Evolutionary conservation across 164 flowering plant species (phyloP).

Genomic region (Saururus chinensis): DNA sequence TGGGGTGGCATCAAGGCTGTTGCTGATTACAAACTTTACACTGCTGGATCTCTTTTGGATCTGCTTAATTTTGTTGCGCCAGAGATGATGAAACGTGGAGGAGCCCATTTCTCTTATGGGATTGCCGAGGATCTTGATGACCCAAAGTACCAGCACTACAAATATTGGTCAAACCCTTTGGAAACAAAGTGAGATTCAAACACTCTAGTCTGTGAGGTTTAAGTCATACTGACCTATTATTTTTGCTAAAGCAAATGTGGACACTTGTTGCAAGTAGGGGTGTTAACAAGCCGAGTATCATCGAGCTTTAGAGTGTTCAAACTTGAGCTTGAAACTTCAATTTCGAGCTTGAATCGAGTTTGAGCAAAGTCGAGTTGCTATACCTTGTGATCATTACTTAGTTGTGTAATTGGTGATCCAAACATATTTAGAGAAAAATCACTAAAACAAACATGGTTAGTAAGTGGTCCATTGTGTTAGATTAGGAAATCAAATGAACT

Average conservation of each 20-base stretch:
- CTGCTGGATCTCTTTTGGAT: constrained; percentile 55
- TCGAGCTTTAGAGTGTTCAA: too few species aligned
- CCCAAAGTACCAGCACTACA: constrained; percentile 62
- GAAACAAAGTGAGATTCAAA: constrained; percentile 62
- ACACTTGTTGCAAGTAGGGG: neutral
- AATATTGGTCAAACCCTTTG: constrained; percentile 87
- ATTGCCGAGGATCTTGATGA: constrained; percentile 81
- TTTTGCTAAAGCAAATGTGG: neutral
- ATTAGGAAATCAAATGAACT: too few species aligned
- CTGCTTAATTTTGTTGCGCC: constrained; percentile 76
- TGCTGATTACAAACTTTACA: constrained; percentile 67
- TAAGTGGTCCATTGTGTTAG: too few species aligned
- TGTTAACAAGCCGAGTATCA: too few species aligned
- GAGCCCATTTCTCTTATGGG: constrained; percentile 74
- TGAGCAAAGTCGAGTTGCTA: too few species aligned
- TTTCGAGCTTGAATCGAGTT: too few species aligned
- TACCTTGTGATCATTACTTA: too few species aligned
- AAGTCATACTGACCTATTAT: neutral
- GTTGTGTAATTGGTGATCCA: too few species aligned
- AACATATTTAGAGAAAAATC: too few species aligned
- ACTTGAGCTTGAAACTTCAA: too few species aligned
- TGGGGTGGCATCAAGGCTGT: constrained; percentile 55
- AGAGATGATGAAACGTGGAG: constrained; percentile 80
- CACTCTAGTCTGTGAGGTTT: neutral
- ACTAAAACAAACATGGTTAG: too few species aligned